A percentile compares a stretch with the other conserved stretches of the same genome.
phyloP scores from a whole-genome alignment of 768 basidiomycete species.

The Amanita rubescens region DNA sequence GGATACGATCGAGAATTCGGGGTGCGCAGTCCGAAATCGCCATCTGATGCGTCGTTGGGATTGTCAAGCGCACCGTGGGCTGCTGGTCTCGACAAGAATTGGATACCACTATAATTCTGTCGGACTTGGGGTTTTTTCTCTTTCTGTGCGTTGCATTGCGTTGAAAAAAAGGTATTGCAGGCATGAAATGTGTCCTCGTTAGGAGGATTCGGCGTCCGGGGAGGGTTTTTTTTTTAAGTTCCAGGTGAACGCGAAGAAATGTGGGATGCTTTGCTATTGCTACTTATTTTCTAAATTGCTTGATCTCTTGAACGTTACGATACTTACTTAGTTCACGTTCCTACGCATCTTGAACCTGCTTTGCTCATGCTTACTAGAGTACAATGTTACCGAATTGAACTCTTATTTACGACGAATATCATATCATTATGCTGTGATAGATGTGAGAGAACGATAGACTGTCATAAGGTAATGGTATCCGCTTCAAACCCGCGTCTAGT shows the following conservation, averaged over 20 bases:
- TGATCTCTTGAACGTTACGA: background rate
- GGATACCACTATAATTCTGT: constrained; percentile 22
- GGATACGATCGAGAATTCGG: constrained; percentile 5
- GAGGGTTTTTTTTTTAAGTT: background rate
- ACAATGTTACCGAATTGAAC: background rate
- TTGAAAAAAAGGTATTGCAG: background rate
- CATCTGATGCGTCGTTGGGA: constrained; percentile 16
- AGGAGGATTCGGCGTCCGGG: constrained; percentile 7
- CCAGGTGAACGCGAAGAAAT: background rate
- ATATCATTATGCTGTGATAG: too few species aligned
- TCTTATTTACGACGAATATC: too few species aligned
- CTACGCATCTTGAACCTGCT: background rate
- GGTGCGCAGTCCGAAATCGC: constrained; percentile 13
- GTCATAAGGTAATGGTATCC: background rate
- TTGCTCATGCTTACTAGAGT: background rate
- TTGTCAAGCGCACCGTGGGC: constrained; percentile 34
- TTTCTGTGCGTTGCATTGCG: background rate
- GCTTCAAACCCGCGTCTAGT: background rate
- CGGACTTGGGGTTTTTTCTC: background rate
- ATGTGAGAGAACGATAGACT: too few species aligned
- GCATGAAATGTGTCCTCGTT: constrained; percentile 3
- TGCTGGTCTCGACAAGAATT: constrained; percentile 30
- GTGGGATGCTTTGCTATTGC: background rate
- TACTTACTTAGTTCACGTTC: background rate
- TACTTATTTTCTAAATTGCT: constrained; percentile 3